Evolutionary conservation across 2,329 filamentous ascomycete species (phyloP).

Genomic region (Sordariomycetes sp.): DNA sequence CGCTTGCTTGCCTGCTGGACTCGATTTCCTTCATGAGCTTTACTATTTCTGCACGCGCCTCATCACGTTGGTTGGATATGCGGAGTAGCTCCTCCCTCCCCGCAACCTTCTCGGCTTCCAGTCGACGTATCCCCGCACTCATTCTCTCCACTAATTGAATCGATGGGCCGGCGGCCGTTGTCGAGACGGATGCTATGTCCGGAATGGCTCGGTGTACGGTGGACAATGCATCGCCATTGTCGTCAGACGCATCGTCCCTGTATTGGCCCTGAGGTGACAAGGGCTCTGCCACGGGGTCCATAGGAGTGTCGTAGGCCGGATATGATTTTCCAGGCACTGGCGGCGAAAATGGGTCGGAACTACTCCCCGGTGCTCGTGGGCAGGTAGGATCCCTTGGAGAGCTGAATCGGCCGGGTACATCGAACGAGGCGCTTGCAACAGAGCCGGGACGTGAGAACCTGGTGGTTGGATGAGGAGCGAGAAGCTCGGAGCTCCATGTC

Average conservation of each 20-base stretch:
- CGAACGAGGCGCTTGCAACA: neutral
- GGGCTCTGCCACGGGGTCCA: neutral
- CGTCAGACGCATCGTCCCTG: constrained; percentile 25
- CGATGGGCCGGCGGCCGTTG: constrained; percentile 77
- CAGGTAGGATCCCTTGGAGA: neutral
- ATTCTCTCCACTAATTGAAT: constrained; percentile 94
- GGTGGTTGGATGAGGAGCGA: neutral
- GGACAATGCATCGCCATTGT: neutral
- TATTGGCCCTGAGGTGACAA: constrained; percentile 14
- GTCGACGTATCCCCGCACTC: constrained; percentile 79
- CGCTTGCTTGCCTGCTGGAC: constrained; percentile 10
- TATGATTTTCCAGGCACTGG: neutral
- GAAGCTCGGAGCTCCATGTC: neutral
- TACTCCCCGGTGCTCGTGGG: neutral
- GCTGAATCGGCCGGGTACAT: neutral
- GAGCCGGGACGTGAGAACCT: neutral
- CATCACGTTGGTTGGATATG: constrained; percentile 75
- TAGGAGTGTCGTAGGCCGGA: neutral
- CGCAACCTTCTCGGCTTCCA: constrained; percentile 85
- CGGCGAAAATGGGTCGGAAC: neutral
- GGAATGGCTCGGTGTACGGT: constrained; percentile 57
- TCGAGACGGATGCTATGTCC: constrained; percentile 81
- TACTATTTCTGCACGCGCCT: constrained; percentile 86
- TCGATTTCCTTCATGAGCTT: constrained; percentile 79
- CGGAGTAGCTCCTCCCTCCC: constrained; percentile 75